These are phyloP conservation scores for Leishmania turanica DNA, from an alignment of 208 protist genomes.

Conservation along the genomic window DNA sequence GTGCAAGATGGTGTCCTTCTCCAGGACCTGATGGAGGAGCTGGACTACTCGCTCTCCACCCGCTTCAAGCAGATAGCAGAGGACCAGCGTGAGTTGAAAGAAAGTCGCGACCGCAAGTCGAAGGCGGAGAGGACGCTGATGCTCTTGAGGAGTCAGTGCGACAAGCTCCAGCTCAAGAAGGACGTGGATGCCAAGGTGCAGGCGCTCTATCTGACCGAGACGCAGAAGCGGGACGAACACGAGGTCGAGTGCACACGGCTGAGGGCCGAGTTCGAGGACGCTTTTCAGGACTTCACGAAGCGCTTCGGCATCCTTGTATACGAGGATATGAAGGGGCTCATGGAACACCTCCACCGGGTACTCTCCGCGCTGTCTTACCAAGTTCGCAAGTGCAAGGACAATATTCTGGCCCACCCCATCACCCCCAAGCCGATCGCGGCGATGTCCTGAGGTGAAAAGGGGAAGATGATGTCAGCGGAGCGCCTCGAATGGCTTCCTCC, in stretches of 20 bases:
- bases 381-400: conserved; percentile 37
- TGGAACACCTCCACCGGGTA: conserved; percentile 14
- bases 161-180: conserved; percentile 24
- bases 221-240: conserved; percentile 20
- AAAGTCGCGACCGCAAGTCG: conserved; percentile 15
- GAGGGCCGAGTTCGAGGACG: conserved; percentile 35
- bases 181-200: conserved; percentile 16
- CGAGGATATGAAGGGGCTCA: conserved; percentile 27
- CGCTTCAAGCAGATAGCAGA: conserved; percentile 19
- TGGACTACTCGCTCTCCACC: conserved; percentile 21
- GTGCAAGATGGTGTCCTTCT: conserved; percentile 17
- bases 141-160: conserved; percentile 15
- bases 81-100: conserved; percentile 24
- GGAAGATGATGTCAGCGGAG: background rate
- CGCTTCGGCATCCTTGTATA: conserved; percentile 13
- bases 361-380: conserved; percentile 42
- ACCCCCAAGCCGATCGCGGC: background rate
- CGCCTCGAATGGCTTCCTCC: background rate
- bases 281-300: conserved; percentile 16
- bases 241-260: conserved; percentile 29
- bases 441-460: background rate
- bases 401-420: background rate
- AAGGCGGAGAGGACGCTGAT: conserved; percentile 28
- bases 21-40: conserved; percentile 37
- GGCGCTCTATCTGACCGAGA: conserved; percentile 10